Percentiles rank a stretch among this genome's conserved stretches.
Evolutionary conservation across 768 basidiomycete species (phyloP).

Genomic region (Calvatia gigantea): DNA sequence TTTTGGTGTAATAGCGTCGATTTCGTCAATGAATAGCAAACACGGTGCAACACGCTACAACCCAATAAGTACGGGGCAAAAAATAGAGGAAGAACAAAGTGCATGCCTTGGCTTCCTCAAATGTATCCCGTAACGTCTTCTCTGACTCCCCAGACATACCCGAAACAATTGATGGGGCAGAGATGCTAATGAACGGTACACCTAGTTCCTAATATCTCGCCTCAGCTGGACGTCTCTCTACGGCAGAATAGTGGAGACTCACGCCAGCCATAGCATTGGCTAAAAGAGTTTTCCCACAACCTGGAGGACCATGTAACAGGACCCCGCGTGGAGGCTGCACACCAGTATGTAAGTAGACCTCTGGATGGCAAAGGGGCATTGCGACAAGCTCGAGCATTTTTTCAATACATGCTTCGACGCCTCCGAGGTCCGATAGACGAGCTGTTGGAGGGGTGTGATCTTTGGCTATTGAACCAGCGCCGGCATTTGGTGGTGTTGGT

Average conservation of each 20-base stretch:
- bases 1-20: slow-evolving; percentile 97
- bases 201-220: slow-evolving; percentile 70
- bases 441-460: slow-evolving; percentile 72
- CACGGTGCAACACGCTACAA: slow-evolving; percentile 83
- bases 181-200: slow-evolving; percentile 90
- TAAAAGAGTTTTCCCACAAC: slow-evolving; percentile 93
- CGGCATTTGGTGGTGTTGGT: slow-evolving; percentile 15
- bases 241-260: slow-evolving; percentile 24
- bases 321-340: slow-evolving; percentile 92
- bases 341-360: slow-evolving; percentile 91
- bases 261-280: slow-evolving; percentile 96
- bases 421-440: slow-evolving; percentile 83
- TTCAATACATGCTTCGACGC: slow-evolving; percentile 81
- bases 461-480: slow-evolving; percentile 41
- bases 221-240: background rate
- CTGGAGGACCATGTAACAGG: slow-evolving; percentile 90
- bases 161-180: slow-evolving; percentile 93
- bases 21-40: slow-evolving; percentile 95
- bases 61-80: background rate
- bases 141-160: slow-evolving; percentile 99
- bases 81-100: background rate
- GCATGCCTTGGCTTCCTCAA: slow-evolving; percentile 91
- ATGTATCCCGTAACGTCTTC: slow-evolving; percentile 92
- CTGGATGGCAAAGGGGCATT: slow-evolving; percentile 92
- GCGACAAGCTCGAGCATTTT: slow-evolving; percentile 96